A percentile compares a stretch with the other conserved stretches of the same genome.
These are phyloP conservation scores for Jaltomata sinuosa DNA, from an alignment of 257 asterid species.

Conservation along the genomic window DNA sequence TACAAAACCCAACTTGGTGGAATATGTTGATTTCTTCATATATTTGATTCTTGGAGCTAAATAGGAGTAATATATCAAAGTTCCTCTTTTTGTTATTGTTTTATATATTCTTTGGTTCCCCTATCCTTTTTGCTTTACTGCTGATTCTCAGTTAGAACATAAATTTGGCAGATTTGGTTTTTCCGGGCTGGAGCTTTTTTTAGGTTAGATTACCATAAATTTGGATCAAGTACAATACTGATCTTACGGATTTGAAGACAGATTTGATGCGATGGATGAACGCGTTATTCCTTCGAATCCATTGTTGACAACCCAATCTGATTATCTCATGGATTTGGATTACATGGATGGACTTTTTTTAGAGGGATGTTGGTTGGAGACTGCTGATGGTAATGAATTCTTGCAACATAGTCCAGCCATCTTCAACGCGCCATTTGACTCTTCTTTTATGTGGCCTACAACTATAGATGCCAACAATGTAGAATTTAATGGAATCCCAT, in stretches of 20 bases:
- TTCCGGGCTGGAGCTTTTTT: conserved; percentile 2
- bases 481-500: conserved; percentile 19
- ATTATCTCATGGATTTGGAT: conserved; percentile 72
- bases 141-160: not conserved
- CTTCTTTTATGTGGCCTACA: conserved; percentile 51
- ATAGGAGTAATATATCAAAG: not conserved
- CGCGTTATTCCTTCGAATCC: conserved; percentile 36
- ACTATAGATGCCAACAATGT: conserved; percentile 23
- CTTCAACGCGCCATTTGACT: conserved; percentile 48
- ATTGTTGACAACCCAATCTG: conserved; percentile 26
- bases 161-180: conserved; percentile 17
- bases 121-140: not conserved
- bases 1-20: conserved; percentile 24
- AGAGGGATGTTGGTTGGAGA: conserved; percentile 83
- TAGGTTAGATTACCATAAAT: not conserved
- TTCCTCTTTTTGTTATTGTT: conserved; percentile 13
- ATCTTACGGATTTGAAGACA: conserved; percentile 7
- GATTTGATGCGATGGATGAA: conserved; percentile 45
- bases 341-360: conserved; percentile 63
- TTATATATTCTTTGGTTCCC: not conserved
- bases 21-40: conserved; percentile 15
- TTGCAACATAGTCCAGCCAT: conserved; percentile 31
- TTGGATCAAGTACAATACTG: conserved; percentile 2
- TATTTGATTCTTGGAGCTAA: conserved; percentile 12
- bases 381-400: conserved; percentile 53